Conservation (phyloP, 768 basidiomycete genomes). For the Scleroderma citrinum region DNA sequence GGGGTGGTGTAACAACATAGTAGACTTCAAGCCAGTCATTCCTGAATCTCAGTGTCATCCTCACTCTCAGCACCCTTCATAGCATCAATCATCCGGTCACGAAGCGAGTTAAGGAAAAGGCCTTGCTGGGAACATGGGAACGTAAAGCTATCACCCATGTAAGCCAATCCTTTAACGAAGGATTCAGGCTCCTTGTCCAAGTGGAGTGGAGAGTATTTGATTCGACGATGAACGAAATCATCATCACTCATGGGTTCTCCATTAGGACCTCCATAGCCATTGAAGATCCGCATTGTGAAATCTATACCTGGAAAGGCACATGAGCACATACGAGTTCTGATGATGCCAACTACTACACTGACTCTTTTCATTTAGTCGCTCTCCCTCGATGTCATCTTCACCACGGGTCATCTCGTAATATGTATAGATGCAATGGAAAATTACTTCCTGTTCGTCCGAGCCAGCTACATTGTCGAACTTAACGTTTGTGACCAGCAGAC, state of each 20-base stretch:
- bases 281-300: conserved; percentile 51
- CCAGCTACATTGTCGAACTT: conserved; percentile 35
- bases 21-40: background rate
- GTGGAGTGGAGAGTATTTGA: conserved; percentile 55
- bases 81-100: conserved; percentile 42
- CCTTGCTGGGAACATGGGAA: conserved; percentile 63
- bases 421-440: conserved; percentile 66
- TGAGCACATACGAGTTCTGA: conserved; percentile 2
- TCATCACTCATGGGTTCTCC: conserved; percentile 30
- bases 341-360: background rate
- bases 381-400: conserved; percentile 30
- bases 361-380: conserved; percentile 29
- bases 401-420: conserved; percentile 30
- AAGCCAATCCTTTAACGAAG: conserved; percentile 55
- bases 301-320: conserved; percentile 41
- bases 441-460: conserved; percentile 43
- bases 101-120: conserved; percentile 59
- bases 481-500: conserved; percentile 62
- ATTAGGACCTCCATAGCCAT: conserved; percentile 28
- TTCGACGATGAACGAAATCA: conserved; percentile 26
- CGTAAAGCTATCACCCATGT: conserved; percentile 58
- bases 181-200: conserved; percentile 56
- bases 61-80: conserved; percentile 14
- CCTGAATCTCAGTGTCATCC: conserved; percentile 13
- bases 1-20: conserved; percentile 4